Conservation (phyloP, 495 filamentous ascomycete species). For the Penicillium crystallinum region DNA sequence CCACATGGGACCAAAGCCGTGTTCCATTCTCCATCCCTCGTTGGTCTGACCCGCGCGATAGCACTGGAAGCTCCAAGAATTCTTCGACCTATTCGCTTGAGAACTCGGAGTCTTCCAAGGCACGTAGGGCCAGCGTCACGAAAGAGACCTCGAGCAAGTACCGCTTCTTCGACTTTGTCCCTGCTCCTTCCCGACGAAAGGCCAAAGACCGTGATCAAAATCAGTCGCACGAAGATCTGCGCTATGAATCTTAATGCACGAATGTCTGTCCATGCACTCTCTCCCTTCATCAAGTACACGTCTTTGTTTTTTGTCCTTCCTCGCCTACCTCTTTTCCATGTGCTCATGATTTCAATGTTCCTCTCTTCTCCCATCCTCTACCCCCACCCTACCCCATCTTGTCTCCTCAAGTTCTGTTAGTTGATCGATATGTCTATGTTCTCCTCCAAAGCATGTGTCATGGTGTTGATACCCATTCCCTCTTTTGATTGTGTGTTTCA, state of each 20-base stretch:
- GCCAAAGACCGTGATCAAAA: constrained; percentile 41
- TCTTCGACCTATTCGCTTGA: constrained; percentile 45
- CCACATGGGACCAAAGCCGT: constrained; percentile 45
- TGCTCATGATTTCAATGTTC: constrained; percentile 38
- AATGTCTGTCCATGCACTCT: not conserved
- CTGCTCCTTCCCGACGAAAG: constrained; percentile 40
- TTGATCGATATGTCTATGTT: constrained; percentile 20
- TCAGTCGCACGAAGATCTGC: constrained; percentile 35
- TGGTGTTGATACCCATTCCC: constrained; percentile 47
- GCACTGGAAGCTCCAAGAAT: constrained; percentile 45
- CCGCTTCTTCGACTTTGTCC: constrained; percentile 45
- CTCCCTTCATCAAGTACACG: not conserved
- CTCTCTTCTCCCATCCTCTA: constrained; percentile 20
- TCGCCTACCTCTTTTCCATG: constrained; percentile 14
- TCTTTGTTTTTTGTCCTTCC: constrained; percentile 10
- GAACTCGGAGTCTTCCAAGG: constrained; percentile 36
- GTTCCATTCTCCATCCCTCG: constrained; percentile 39
- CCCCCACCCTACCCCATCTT: constrained; percentile 5
- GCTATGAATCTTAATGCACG: constrained; percentile 30
- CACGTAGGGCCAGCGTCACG: constrained; percentile 39
- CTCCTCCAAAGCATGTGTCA: constrained; percentile 38
- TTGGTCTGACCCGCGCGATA: constrained; percentile 44
- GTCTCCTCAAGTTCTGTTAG: constrained; percentile 6
- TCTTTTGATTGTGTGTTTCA: constrained; percentile 16
- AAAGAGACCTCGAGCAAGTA: constrained; percentile 46